These are phyloP conservation scores for Neospora caninum DNA, from an alignment of 169 alveolate genomes.

Conservation along the genomic window DNA sequence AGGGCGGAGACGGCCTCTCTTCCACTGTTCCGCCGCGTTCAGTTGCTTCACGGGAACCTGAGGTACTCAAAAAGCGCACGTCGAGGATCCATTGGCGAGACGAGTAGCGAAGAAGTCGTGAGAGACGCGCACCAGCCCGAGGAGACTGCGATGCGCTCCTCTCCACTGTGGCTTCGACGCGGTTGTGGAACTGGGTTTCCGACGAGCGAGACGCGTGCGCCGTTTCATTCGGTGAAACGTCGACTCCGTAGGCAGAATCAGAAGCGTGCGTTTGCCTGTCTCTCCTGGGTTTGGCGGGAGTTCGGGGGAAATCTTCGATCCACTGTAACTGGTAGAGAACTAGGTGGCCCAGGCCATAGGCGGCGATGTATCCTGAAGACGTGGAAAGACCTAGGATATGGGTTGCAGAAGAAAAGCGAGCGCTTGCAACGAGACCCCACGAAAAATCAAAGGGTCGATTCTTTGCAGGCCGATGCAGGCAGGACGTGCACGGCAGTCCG, in stretches of 20 bases:
- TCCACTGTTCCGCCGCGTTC: background rate
- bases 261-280: background rate
- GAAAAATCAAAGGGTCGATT: background rate
- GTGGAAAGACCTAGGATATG: background rate
- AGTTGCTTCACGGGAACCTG: background rate
- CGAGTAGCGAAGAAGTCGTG: background rate
- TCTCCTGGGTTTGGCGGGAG: background rate
- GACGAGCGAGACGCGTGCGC: too few species aligned
- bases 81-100: slow-evolving; percentile 4
- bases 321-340: background rate
- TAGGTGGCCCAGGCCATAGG: slow-evolving; percentile 7
- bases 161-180: background rate
- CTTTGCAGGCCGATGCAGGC: background rate
- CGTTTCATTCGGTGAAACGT: too few species aligned
- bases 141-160: background rate
- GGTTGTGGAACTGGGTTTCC: too few species aligned
- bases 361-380: background rate
- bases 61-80: background rate
- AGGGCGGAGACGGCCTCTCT: background rate
- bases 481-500: too few species aligned
- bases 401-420: background rate
- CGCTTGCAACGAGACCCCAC: background rate
- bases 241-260: background rate
- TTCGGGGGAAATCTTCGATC: background rate
- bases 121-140: background rate